These are phyloP conservation scores for Annulohypoxylon moriforme DNA, from an alignment of 495 filamentous ascomycete species.

Conservation along the genomic window DNA sequence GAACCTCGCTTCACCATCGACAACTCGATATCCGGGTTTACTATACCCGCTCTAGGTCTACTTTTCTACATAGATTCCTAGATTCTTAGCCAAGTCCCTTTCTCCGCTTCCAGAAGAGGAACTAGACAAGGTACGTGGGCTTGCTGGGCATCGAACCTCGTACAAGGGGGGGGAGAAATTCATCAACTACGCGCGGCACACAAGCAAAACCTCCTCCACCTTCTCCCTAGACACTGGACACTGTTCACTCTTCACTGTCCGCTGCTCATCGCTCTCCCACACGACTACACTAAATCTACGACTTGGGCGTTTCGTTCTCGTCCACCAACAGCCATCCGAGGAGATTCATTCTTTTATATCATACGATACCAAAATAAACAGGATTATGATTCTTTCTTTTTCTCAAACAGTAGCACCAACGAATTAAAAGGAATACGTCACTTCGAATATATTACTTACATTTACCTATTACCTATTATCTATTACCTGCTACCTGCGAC, in stretches of 20 bases:
- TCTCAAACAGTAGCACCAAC: slow-evolving; percentile 22
- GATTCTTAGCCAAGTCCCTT: slow-evolving; percentile 28
- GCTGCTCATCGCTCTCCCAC: slow-evolving; percentile 8
- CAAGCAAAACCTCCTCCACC: slow-evolving; percentile 33
- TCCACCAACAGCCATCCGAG: not conserved
- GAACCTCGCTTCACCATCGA: slow-evolving; percentile 17
- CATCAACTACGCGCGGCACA: slow-evolving; percentile 39
- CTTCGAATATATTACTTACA: slow-evolving; percentile 34
- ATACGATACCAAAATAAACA: slow-evolving; percentile 19
- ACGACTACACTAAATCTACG: slow-evolving; percentile 29
- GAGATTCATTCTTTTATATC: slow-evolving; percentile 31
- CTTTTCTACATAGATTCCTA: not conserved
- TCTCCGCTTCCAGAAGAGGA: slow-evolving; percentile 38
- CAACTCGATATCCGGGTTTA: slow-evolving; percentile 28
- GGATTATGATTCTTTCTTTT: slow-evolving; percentile 23
- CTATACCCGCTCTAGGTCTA: slow-evolving; percentile 5
- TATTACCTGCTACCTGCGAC: slow-evolving; percentile 19
- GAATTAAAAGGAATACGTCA: slow-evolving; percentile 31
- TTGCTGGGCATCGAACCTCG: slow-evolving; percentile 31
- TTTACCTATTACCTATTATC: not conserved
- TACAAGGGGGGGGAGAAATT: slow-evolving; percentile 25
- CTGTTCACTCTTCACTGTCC: not conserved
- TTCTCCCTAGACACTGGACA: not conserved
- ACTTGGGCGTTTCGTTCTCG: slow-evolving; percentile 6
- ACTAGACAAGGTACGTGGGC: slow-evolving; percentile 23